Base-by-base conservation (phyloP, 345 rosid species). In the Draba incana region DNA sequence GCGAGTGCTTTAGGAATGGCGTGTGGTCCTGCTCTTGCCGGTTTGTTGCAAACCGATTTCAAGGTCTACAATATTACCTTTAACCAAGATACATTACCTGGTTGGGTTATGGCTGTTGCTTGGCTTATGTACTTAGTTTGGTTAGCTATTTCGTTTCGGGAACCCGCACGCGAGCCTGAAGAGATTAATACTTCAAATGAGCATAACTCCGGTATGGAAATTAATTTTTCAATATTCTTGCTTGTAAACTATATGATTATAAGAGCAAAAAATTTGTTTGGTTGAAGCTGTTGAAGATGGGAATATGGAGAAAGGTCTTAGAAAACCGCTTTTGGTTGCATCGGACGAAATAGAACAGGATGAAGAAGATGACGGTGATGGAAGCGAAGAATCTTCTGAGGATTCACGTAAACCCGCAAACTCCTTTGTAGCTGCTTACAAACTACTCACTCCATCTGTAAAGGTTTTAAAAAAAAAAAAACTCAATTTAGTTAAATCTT, bases 1-100 rank as follows among this genome's bases (percentile, higher is more conserved):
- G 98, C 97, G 54, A 93, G 98, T 86, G 98, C 98, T 75, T 83
- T 93, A n/a, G 97, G 98, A 72, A 90, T 93, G 98, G 98, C 98
- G 8, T 88, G 96, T 78, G 98, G 98, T 79, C 98, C 98, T 53
- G 97, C 95, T 84, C 88, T 93, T 77, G 98, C 97, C 54, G 98
- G 96, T 69, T 66, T 93, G 41, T 84, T 93, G 56, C 98, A 93
- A 76, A 84, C 77, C 8, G 73, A 85, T 56, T 93, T 93, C 79
- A 90, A 83, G 80, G 76, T 93, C 44, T 84, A 77, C 78, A 84
- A 79, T 74, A 37, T 90, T 5, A 87, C 96, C 2, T 87, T 93
- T 77, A 86, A 90, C 71, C 80, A 77, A 60, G 78, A 77, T 41
- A 93, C 98, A 50, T 80, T 90, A 73, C 98, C 98, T 5, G 98